Percentiles rank a stretch among this genome's conserved stretches.
Evolutionary conservation across 768 basidiomycete genomes (phyloP).

Genomic region (Pisolithus albus): DNA sequence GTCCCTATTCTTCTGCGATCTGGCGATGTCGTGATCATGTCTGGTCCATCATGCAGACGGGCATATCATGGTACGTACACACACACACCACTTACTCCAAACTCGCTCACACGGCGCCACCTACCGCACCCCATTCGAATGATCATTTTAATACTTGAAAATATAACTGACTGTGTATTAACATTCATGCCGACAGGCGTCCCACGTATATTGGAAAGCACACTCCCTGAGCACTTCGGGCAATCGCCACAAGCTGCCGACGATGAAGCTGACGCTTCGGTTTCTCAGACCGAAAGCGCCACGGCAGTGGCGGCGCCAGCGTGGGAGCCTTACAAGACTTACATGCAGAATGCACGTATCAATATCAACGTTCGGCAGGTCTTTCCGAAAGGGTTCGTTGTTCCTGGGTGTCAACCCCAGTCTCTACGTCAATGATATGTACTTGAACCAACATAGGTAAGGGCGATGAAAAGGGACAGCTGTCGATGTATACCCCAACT

Average conservation of each 20-base stretch:
- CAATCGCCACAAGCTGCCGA: background rate
- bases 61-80: slow-evolving; percentile 80
- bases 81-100: background rate
- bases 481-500: background rate
- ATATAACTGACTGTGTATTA: too few species aligned
- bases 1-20: slow-evolving; percentile 80
- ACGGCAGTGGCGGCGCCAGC: slow-evolving; percentile 19
- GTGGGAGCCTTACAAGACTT: slow-evolving; percentile 60
- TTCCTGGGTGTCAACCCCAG: slow-evolving; percentile 17
- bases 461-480: background rate
- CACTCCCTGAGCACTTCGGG: slow-evolving; percentile 58
- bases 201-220: slow-evolving; percentile 79
- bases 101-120: background rate
- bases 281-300: slow-evolving; percentile 12
- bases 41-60: slow-evolving; percentile 73
- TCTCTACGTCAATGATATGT: background rate
- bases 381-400: slow-evolving; percentile 63
- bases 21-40: slow-evolving; percentile 92
- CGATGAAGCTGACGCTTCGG: background rate
- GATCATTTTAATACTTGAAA: too few species aligned
- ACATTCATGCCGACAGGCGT: slow-evolving; percentile 49
- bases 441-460: too few species aligned
- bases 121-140: too few species aligned
- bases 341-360: slow-evolving; percentile 65
- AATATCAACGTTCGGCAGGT: slow-evolving; percentile 92